Percentiles rank a stretch among this genome's conserved stretches.
Evolutionary conservation across 805 yeast species (phyloP).

Genomic region (Spathaspora arborariae): DNA sequence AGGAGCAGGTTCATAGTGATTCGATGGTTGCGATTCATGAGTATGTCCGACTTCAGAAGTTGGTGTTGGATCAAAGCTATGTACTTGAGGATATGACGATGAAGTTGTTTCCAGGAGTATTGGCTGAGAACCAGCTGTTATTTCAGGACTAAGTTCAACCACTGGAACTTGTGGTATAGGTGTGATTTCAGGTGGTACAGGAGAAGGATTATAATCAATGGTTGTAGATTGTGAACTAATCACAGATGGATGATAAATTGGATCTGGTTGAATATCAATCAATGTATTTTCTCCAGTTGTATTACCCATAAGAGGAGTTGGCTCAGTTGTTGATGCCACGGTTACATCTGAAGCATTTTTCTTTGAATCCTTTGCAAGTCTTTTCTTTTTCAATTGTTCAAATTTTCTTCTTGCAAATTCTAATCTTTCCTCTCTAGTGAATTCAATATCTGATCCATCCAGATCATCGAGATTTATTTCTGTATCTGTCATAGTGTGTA

Average conservation of each 20-base stretch:
- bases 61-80: no score
- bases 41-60: not conserved
- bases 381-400: constrained; percentile 61
- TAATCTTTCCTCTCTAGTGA: constrained; percentile 54
- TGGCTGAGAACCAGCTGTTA: no score
- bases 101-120: no score
- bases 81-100: no score
- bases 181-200: not conserved
- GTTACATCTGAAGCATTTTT: constrained; percentile 28
- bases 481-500: not conserved
- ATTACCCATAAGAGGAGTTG: not conserved
- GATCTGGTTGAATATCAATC: not conserved
- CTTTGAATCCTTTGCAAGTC: constrained; percentile 46
- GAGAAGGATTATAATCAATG: not conserved
- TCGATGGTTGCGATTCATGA: not conserved
- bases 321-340: not conserved
- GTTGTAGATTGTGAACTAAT: not conserved
- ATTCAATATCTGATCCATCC: constrained; percentile 15
- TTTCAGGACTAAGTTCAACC: no score
- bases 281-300: not conserved
- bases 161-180: not conserved
- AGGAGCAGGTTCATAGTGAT: no score
- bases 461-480: not conserved
- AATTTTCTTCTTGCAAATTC: constrained; percentile 73
- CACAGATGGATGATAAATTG: not conserved